Evolutionary conservation across 2,329 filamentous ascomycete genomes (phyloP), one percentile per base, ranked within the genome.

Genomic region (Botrytis cinerea): DNA sequence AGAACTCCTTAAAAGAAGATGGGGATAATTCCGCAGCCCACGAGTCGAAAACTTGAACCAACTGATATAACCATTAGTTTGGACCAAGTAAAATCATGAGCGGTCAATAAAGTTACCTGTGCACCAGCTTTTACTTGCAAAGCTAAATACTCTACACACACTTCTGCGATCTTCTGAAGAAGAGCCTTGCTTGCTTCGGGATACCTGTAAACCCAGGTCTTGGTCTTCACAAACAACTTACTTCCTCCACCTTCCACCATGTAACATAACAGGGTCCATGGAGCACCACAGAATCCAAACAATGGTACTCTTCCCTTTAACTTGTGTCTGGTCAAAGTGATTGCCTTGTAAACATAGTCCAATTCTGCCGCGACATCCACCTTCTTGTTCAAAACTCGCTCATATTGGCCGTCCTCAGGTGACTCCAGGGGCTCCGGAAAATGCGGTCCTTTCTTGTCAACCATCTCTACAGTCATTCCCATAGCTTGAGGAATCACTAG

Each of bases 381-480:
- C 20, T 93, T 80, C 80, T 91, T 90, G 78, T 87, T 86, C 83
- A 98, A 87, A 74, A 98, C 87, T 80, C 92, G 86, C 77, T 86
- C 86, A 84, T 97, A 98, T 83, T 98, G 95, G 75, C 88, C 88
- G 81, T 98, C 95, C 70, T 91, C 87, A 4, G 96, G 95, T 57
- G 88, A 90, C 81, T 88, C 87, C 74, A 99, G 87, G 22, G 96
- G 96, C 64, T 92, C 85, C 0, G 96, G 96, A 82, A 99, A 99
- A 82, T 97, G 93, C 18, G 96, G 96, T 0, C 96, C 96, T 83
- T 97, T 97, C 84, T 96, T 97, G 83, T 98, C 95, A 18, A 98
- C 87, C 96, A 99, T 99, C 83, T 98, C 93, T 43, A 99, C 96
- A n/a, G 88, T 87, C 96, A 99, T 99, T 1, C 96, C 96, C 90